phyloP scores from a whole-genome alignment of 2,329 filamentous ascomycete species.

The Ascochyta rabiei region DNA sequence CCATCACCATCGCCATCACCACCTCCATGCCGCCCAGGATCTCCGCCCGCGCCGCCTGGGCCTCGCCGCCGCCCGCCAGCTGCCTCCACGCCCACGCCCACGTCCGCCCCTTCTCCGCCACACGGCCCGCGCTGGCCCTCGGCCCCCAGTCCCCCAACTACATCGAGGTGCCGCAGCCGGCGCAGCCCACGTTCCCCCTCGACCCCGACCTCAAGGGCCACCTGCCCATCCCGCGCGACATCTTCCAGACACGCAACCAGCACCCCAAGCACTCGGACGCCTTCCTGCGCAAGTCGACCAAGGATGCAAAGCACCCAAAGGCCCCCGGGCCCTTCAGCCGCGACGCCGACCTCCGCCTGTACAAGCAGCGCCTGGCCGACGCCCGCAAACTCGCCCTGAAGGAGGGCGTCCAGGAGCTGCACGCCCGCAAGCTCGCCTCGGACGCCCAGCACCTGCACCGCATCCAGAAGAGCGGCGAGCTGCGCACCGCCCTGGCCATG shows the following conservation, averaged over 20 bases:
- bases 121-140: slow-evolving; percentile 57
- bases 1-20: slow-evolving; percentile 7
- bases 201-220: slow-evolving; percentile 70
- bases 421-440: slow-evolving; percentile 49
- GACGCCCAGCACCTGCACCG: slow-evolving; percentile 30
- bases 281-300: slow-evolving; percentile 68
- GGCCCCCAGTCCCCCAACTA: slow-evolving; percentile 88
- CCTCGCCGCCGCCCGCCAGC: slow-evolving; percentile 20
- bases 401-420: slow-evolving; percentile 72
- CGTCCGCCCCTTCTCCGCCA: slow-evolving; percentile 50
- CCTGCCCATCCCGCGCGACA: slow-evolving; percentile 79
- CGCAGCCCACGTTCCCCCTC: slow-evolving; percentile 67
- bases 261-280: slow-evolving; percentile 61
- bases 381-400: slow-evolving; percentile 73
- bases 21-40: slow-evolving; percentile 51
- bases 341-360: slow-evolving; percentile 60
- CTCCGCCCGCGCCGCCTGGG: slow-evolving; percentile 47
- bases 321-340: slow-evolving; percentile 42
- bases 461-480: slow-evolving; percentile 48
- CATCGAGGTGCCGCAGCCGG: slow-evolving; percentile 78
- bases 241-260: slow-evolving; percentile 64
- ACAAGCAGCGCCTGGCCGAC: slow-evolving; percentile 76
- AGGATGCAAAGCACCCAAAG: slow-evolving; percentile 55
- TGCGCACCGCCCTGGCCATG: slow-evolving; percentile 59
- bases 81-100: slow-evolving; percentile 18